Base-by-base conservation (phyloP, 495 filamentous ascomycete genomes). In the Penicillium silybi region DNA sequence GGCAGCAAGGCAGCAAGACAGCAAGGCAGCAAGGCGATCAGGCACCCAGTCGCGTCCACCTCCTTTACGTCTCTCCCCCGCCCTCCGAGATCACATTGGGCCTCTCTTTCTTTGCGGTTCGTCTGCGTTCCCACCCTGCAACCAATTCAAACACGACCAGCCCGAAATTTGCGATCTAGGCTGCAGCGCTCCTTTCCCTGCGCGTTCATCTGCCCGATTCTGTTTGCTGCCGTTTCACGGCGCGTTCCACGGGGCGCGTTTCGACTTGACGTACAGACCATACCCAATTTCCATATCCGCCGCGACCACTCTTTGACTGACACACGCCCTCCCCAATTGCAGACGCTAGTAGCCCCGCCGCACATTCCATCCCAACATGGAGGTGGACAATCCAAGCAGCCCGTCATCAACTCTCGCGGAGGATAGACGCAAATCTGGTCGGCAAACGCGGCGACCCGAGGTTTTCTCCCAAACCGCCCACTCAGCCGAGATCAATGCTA, bases 401-500 rank as follows among this genome's bases (percentile, higher is more conserved):
- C 61, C 54, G 23, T 50, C 64, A 19, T 62, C 69, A 2, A 67
- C 65, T 29, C 63, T 63, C 59, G 76, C 80, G 56, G 76, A 82
- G 67, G 77, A 77, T 71, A 63, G 86, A 64, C 83, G 91, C 66
- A 88, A 88, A 62, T 95, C 90, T 42, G 87, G 87, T 73, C 88
- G 91, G 71, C 83, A 85, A 70, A 81, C 84, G 54, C 88, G 85
- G 57, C 84, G 80, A 53, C 89, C 89, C 44, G 79, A 83, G 58
- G 78, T 84, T 38, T 89, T 84, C 70, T 78, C 75, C 5, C 66
- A 77, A 44, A 76, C 57, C 22, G 61, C 61, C 29, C 62, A 70
- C 53, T 66, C 65, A 20, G 57, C 65, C 22, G 62, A 65, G 4
- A 63, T 55, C 35, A 68, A 58, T 11, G 46, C 71, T 17, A 63